Base-by-base conservation (phyloP, 495 filamentous ascomycete genomes). In the Aspergillus coremiiformis region DNA sequence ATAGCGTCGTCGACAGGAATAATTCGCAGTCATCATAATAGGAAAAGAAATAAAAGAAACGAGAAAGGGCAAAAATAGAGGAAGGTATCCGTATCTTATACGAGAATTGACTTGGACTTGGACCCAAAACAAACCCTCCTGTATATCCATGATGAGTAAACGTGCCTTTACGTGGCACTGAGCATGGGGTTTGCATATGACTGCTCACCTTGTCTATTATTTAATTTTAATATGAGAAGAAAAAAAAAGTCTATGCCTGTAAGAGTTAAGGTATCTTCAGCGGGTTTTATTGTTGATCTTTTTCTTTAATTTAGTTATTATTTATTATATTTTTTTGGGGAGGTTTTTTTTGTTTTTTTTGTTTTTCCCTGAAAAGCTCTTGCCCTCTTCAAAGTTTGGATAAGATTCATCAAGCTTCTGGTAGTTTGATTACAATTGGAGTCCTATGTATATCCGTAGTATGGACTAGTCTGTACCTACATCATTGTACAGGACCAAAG, bases 371-470 rank as follows among this genome's bases (percentile, higher is more conserved):
- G 48, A 39, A 29, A 44, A 44, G 7, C 24, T n/a, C 11, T n/a
- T 9, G 9, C 15, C 9, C 35, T 19, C 17, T n/a, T 39, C 35
- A n/a, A n/a, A 19, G 39, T 47, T 47, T 44, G 35, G 53, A 48
- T 47, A 56, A 56, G 53, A 56, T 51, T 56, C 44, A 48, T 56
- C 53, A 56, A 56, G 53, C 53, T 56, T 56, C 51, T 41, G 21
- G 26, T 23, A 22, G 27, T 11, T 39, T 19, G 44, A 29, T 46
- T 46, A 20, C 35, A n/a, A 46, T 46, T 30, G 17, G 8, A n/a
- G n/a, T n/a, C n/a, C n/a, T n/a, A n/a, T n/a, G n/a, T n/a, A n/a
- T n/a, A n/a, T n/a, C n/a, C n/a, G 22, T 46, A 14, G 8, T n/a
- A n/a, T 30, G 4, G 27, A 29, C 44, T 30, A 32, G 24, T 27